Conservation (phyloP, 257 asterid species). For the Fraxinus excelsior region DNA sequence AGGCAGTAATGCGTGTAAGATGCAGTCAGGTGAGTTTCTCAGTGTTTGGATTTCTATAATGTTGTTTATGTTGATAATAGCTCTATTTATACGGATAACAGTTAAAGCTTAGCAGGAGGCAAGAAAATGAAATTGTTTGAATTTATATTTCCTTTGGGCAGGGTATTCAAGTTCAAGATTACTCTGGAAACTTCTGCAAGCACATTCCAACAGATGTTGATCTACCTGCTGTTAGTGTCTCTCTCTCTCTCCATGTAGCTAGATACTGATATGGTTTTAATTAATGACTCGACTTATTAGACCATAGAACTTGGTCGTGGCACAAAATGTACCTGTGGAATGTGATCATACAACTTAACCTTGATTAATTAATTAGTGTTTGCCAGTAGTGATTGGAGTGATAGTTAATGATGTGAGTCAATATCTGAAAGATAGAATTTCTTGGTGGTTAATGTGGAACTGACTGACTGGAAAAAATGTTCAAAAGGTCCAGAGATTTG, state of each 20-base stretch:
- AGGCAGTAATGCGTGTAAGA: constrained; percentile 99
- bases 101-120: constrained; percentile 16
- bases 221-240: constrained; percentile 83
- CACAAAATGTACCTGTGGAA: neutral
- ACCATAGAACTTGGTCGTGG: neutral
- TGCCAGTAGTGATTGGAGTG: constrained; percentile 3
- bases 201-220: constrained; percentile 98
- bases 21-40: constrained; percentile 82
- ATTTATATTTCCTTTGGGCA: constrained; percentile 26
- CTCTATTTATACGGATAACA: constrained; percentile 14
- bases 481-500: neutral
- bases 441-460: neutral
- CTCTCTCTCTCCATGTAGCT: constrained; percentile 23
- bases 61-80: constrained; percentile 14
- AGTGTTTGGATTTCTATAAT: constrained; percentile 19
- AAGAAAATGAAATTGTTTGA: constrained; percentile 6
- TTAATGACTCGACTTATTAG: neutral
- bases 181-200: constrained; percentile 87
- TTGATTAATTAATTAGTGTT: neutral
- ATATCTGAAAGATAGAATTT: neutral
- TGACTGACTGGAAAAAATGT: neutral
- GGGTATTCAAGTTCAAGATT: constrained; percentile 99
- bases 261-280: neutral
- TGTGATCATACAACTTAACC: neutral
- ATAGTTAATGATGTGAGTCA: constrained; percentile 7